Base-by-base conservation (phyloP, 2,329 filamentous ascomycete genomes). In the Ophiocordyceps sinensis region DNA sequence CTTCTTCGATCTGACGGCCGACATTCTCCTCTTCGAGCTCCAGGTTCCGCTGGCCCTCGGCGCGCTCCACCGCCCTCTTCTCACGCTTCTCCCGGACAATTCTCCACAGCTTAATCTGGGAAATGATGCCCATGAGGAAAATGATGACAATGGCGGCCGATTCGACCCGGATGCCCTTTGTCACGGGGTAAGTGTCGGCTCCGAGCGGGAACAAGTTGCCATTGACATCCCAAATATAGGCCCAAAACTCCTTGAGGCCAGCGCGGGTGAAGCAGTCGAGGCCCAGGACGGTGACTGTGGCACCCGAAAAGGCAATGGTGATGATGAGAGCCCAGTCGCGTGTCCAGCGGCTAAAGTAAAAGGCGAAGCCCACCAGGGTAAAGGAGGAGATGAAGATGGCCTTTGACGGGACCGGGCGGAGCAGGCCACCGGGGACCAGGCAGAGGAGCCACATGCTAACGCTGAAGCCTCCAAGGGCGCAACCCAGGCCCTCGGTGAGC, bases 211-310 rank as follows among this genome's bases (percentile, higher is more conserved):
- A 96, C 1, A 87, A 65, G 39, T 82, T 70, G 35, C 77, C 67
- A 57, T 95, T 95, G 32, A 96, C 62, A 37, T 66, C 66, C 89
- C 89, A 96, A 31, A 94, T 70, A 57, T 93, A 96, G 6, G 85
- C 73, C 89, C 89, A 96, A 50, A 95, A 95, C 58, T 96, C 89
- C 59, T 94, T 95, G 51, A 94, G 65, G 0, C 89, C 89, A n/a
- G 87, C 86, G 46, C 78, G 71, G 52, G 80, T 89, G 52, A 89
- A 93, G 59, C 86, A 94, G 57, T 96, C 89, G 43, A 96, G 83
- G 3, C 89, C 89, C 3, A 96, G 62, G 13, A 94, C 74, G 1
- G 82, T 69, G 3, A 76, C 76, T 0, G 86, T 94, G 4, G 86
- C 81, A 8, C 89, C 89, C 5, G 77, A 72, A 54, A 95, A 93